Evolutionary conservation across 2,329 filamentous ascomycete species (phyloP).

Genomic region (Calonectria hawksworthii): DNA sequence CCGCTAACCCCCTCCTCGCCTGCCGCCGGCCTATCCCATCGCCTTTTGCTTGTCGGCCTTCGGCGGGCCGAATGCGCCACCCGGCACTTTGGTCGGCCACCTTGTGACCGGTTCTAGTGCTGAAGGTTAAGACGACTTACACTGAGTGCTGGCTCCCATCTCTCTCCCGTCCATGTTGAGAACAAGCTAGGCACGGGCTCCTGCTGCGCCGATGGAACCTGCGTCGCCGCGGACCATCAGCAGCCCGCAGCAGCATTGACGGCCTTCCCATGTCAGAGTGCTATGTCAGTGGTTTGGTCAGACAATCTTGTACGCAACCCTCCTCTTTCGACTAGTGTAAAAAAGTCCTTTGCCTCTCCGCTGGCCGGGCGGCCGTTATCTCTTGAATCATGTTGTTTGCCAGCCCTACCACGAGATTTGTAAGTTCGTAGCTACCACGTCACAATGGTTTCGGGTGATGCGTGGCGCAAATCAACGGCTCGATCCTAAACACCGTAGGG

Average conservation of each 20-base stretch:
- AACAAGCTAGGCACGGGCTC: neutral
- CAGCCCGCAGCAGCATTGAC: neutral
- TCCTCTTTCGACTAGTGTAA: neutral
- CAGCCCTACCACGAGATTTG: neutral
- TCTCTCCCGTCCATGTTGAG: neutral
- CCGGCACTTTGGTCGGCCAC: conserved; percentile 19
- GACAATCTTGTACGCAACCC: conserved; percentile 1
- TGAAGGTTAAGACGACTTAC: conserved; percentile 18
- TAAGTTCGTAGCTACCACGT: neutral
- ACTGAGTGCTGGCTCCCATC: neutral
- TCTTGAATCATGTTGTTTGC: neutral
- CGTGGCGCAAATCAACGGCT: neutral
- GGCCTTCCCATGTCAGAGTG: neutral
- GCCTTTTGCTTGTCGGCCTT: conserved; percentile 15
- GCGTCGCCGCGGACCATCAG: neutral
- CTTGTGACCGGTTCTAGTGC: conserved; percentile 15
- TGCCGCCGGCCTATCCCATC: conserved; percentile 17
- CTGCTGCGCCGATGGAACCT: neutral
- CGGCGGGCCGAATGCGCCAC: conserved; percentile 33
- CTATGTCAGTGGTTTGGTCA: conserved; percentile 22
- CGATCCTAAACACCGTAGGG: neutral
- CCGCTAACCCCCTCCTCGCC: conserved; percentile 1
- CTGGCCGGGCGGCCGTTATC: neutral
- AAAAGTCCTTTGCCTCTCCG: neutral
- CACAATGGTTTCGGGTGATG: neutral